Conservation (phyloP, 2,329 filamentous ascomycete species). For the Fonsecaea erecta region DNA sequence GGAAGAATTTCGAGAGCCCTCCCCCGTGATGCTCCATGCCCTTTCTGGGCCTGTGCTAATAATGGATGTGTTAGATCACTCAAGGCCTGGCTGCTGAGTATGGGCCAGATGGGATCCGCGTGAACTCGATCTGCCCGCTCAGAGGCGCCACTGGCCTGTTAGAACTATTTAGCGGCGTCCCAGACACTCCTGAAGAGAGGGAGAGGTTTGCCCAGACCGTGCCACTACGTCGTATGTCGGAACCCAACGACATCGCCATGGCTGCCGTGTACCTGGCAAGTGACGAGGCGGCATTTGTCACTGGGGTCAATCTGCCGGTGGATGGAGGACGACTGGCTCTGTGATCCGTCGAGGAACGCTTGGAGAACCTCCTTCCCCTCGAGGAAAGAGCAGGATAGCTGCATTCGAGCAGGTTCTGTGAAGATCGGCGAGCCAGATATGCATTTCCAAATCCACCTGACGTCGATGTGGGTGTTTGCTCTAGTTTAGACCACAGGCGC, state of each 20-base stretch:
- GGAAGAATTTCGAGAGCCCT: constrained; percentile 54
- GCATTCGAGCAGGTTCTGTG: background rate
- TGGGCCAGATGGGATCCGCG: constrained; percentile 70
- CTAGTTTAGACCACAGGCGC: background rate
- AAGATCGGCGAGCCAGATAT: background rate
- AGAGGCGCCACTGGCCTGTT: constrained; percentile 66
- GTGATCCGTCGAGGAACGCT: background rate
- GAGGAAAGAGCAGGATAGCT: constrained; percentile 1
- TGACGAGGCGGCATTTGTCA: constrained; percentile 73
- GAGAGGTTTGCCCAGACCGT: constrained; percentile 49
- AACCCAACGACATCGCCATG: constrained; percentile 68
- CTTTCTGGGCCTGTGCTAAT: background rate
- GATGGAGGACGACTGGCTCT: constrained; percentile 41
- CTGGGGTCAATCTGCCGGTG: constrained; percentile 46
- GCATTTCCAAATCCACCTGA: background rate
- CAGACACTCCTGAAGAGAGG: constrained; percentile 51
- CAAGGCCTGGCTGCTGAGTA: constrained; percentile 69
- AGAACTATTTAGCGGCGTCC: constrained; percentile 43
- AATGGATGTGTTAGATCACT: constrained; percentile 15
- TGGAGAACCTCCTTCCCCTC: background rate
- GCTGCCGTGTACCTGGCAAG: constrained; percentile 72
- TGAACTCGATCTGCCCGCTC: constrained; percentile 73
- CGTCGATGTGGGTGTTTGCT: background rate
- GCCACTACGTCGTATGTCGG: constrained; percentile 49
- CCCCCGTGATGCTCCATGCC: background rate